phyloP scores from a whole-genome alignment of 2,329 filamentous ascomycete genomes.

The Ophiostoma tasmaniense region DNA sequence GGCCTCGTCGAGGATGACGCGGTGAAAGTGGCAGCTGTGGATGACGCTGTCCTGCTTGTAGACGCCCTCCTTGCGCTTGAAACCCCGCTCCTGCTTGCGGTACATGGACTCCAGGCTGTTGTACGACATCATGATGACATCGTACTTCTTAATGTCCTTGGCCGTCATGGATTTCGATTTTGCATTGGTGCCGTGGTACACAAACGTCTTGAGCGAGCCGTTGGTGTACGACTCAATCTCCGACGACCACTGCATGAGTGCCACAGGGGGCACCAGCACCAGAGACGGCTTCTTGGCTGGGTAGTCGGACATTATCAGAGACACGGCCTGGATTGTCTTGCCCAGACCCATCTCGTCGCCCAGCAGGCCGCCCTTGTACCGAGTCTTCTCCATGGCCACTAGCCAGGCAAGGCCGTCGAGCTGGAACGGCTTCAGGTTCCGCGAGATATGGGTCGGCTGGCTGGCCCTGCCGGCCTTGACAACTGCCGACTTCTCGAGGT shows the following conservation, averaged over 20 bases:
- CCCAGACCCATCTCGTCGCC: slow-evolving; percentile 99
- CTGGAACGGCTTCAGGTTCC: slow-evolving; percentile 86
- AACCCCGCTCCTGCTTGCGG: slow-evolving; percentile 86
- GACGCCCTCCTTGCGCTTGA: slow-evolving; percentile 68
- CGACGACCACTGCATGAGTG: slow-evolving; percentile 88
- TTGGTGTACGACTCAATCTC: slow-evolving; percentile 78
- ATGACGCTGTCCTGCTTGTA: slow-evolving; percentile 74
- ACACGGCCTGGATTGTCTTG: slow-evolving; percentile 97
- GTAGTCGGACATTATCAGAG: slow-evolving; percentile 95
- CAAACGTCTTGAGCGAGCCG: slow-evolving; percentile 79
- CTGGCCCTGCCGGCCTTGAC: slow-evolving; percentile 54
- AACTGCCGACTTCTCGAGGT: slow-evolving; percentile 58
- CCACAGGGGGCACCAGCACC: slow-evolving; percentile 85
- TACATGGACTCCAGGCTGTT: slow-evolving; percentile 85
- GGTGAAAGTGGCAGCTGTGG: slow-evolving; percentile 79
- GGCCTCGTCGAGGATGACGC: slow-evolving; percentile 79
- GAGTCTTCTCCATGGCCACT: slow-evolving; percentile 74
- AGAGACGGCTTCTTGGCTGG: slow-evolving; percentile 74
- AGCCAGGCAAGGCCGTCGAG: slow-evolving; percentile 93
- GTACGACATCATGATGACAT: slow-evolving; percentile 97
- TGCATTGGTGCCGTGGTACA: slow-evolving; percentile 79
- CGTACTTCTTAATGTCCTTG: slow-evolving; percentile 68
- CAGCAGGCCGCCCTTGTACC: slow-evolving; percentile 81
- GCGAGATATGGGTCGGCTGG: slow-evolving; percentile 70
- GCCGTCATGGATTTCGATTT: slow-evolving; percentile 70